Conservation (phyloP, 2,329 filamentous ascomycete species). For the Meredithiella fracta region DNA sequence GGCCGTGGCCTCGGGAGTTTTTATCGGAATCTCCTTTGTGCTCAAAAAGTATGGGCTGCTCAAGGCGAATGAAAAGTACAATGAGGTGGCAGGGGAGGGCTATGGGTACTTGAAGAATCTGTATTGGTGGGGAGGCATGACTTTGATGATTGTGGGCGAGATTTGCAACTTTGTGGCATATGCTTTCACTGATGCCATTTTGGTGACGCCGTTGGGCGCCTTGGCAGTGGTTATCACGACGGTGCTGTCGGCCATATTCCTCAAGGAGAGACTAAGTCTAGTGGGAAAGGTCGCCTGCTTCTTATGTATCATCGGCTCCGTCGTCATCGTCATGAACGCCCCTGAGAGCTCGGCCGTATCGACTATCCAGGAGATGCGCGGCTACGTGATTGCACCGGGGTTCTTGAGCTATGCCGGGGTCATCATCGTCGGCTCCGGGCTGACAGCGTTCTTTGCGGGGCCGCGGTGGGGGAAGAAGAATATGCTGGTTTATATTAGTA, state of each 20-base stretch:
- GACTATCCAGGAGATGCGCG: constrained; percentile 83
- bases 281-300: constrained; percentile 95
- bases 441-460: constrained; percentile 64
- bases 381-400: constrained; percentile 68
- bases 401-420: constrained; percentile 76
- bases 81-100: constrained; percentile 86
- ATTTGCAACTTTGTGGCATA: constrained; percentile 96
- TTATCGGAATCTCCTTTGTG: constrained; percentile 90
- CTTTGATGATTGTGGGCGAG: constrained; percentile 88
- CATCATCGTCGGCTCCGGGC: constrained; percentile 53
- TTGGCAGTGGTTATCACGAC: constrained; percentile 86
- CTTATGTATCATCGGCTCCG: constrained; percentile 79
- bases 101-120: constrained; percentile 93
- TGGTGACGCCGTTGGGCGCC: constrained; percentile 83
- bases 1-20: constrained; percentile 72
- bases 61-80: constrained; percentile 88
- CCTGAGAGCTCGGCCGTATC: constrained; percentile 70
- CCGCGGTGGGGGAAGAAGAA: constrained; percentile 88
- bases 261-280: constrained; percentile 89
- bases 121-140: constrained; percentile 96
- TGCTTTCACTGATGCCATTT: constrained; percentile 87
- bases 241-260: constrained; percentile 78
- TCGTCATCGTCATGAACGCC: constrained; percentile 89
- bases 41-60: constrained; percentile 86
- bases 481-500: constrained; percentile 93